Base-by-base conservation (phyloP, 208 protist genomes). In the Trypanosoma rangeli region DNA sequence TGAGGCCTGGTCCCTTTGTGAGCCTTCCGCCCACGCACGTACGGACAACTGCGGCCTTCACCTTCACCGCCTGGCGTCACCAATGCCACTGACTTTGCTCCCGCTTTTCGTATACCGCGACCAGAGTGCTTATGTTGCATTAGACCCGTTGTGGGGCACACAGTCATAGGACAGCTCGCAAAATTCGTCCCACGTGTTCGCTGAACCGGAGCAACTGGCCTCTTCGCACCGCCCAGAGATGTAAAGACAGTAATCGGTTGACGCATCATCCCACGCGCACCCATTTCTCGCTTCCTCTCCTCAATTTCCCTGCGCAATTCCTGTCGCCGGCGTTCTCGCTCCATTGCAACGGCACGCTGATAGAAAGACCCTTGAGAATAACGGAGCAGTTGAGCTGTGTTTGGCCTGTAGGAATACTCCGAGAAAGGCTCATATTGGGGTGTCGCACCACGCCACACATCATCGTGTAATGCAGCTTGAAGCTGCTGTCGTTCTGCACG, bases 331-430 rank as follows among this genome's bases (percentile, higher is more conserved):
- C 64, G 50, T 42, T 83, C 59, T 44, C 85, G 82, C 67, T 96
- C 90, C 37, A 65, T 57, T 35, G 84, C 67, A 0, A 83, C 63
- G 26, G 78, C 78, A 28, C 73, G 79, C 35, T 88, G 85, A 53
- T 85, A 85, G 18, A 80, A 48, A 29, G 67, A 73, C 46, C 83
- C 82, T 37, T 75, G 75, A 26, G 68, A 78, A 49, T 77, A 68
- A 37, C 90, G 87, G n/a, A 96, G 77, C 53, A 94, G 55, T 67
- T 92, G 79, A 0, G 87, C 73, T 7, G 82, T 90, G 73, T 87
- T 96, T 33, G 77, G 49, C 49, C 70, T 72, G 57, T 85, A 83
- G 0, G 48, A 50, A 9, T 42, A 16, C 3, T 39, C 35, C 0
- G 37, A 16, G 3, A 9, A 28, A 33, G n/a, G 26, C 4, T 48